These are phyloP conservation scores for Coniochaeta pulveracea DNA, from an alignment of 2,329 filamentous ascomycete genomes.

Conservation along the genomic window DNA sequence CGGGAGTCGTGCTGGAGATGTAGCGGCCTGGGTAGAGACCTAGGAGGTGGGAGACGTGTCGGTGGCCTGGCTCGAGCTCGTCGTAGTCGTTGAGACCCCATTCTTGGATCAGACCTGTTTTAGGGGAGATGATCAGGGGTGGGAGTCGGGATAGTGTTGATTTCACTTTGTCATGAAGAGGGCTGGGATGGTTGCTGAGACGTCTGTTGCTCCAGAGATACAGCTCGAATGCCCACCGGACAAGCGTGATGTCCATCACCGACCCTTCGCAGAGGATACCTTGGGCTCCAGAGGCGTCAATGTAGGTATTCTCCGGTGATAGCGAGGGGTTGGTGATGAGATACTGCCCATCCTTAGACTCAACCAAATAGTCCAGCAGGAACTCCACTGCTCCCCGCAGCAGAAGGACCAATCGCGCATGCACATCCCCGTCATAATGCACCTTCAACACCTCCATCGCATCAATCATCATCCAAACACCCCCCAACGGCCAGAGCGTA, in stretches of 20 bases:
- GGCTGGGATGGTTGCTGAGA: slow-evolving; percentile 2
- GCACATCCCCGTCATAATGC: slow-evolving; percentile 13
- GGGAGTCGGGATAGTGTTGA: slow-evolving; percentile 10
- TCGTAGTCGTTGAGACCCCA: slow-evolving; percentile 24
- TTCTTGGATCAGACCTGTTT: slow-evolving; percentile 27
- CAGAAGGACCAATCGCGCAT: slow-evolving; percentile 14
- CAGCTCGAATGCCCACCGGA: slow-evolving; percentile 16
- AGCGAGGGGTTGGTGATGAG: slow-evolving; percentile 21
- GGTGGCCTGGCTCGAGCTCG: slow-evolving; percentile 33
- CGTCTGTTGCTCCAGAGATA: slow-evolving; percentile 14
- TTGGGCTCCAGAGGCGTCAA: slow-evolving; percentile 17
- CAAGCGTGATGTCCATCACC: slow-evolving; percentile 33
- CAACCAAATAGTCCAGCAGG: slow-evolving; percentile 16
- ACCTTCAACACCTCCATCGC: slow-evolving; percentile 17
- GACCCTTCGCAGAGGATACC: slow-evolving; percentile 29
- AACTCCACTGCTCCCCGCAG: slow-evolving; percentile 19
- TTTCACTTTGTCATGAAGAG: slow-evolving; percentile 11
- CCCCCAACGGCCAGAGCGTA: slow-evolving; percentile 17
- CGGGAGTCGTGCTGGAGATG: slow-evolving; percentile 15
- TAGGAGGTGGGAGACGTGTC: slow-evolving; percentile 38
- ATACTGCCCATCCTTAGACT: slow-evolving; percentile 12
- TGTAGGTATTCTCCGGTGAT: slow-evolving; percentile 21
- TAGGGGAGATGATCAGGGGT: slow-evolving; percentile 12
- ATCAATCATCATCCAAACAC: slow-evolving; percentile 17
- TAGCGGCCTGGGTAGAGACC: slow-evolving; percentile 31